phyloP scores from a whole-genome alignment of 805 yeast genomes.

The Debaryomyces hansenii region DNA sequence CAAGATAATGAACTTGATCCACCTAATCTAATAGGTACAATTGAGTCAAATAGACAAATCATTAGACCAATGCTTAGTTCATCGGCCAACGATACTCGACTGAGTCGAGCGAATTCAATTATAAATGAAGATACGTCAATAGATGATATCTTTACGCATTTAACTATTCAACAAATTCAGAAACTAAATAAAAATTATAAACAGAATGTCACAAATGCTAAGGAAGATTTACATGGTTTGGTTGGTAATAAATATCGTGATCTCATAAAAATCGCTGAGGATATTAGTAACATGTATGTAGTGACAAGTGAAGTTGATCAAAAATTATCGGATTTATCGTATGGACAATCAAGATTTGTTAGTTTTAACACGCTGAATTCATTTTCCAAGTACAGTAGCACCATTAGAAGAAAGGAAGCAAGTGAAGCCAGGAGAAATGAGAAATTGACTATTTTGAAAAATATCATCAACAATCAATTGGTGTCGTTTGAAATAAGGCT shows the following conservation, averaged over 20 bases:
- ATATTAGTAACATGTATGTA: slow-evolving; percentile 32
- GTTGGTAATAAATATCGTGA: slow-evolving; percentile 44
- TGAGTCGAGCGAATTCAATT: not conserved
- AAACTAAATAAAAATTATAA: slow-evolving; percentile 27
- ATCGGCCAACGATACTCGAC: not conserved
- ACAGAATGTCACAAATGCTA: slow-evolving; percentile 25
- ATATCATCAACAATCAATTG: slow-evolving; percentile 28
- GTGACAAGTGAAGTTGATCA: slow-evolving; percentile 22
- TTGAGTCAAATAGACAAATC: not conserved
- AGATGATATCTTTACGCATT: slow-evolving; percentile 34
- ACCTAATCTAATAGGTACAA: not conserved
- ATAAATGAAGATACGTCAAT: slow-evolving; percentile 16
- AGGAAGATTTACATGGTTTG: slow-evolving; percentile 32
- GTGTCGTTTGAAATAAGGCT: slow-evolving; percentile 28
- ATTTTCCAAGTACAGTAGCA: slow-evolving; percentile 20
- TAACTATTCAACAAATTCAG: slow-evolving; percentile 34
- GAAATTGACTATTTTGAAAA: slow-evolving; percentile 24
- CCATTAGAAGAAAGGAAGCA: slow-evolving; percentile 15
- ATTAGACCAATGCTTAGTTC: not conserved
- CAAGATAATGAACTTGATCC: not conserved
- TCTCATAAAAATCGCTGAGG: slow-evolving; percentile 44
- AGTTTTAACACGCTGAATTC: slow-evolving; percentile 19
- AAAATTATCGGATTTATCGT: slow-evolving; percentile 31
- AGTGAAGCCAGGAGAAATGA: slow-evolving; percentile 17
- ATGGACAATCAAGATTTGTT: slow-evolving; percentile 26